phyloP scores from a whole-genome alignment of 495 filamentous ascomycete species.

The Talaromyces liani region DNA sequence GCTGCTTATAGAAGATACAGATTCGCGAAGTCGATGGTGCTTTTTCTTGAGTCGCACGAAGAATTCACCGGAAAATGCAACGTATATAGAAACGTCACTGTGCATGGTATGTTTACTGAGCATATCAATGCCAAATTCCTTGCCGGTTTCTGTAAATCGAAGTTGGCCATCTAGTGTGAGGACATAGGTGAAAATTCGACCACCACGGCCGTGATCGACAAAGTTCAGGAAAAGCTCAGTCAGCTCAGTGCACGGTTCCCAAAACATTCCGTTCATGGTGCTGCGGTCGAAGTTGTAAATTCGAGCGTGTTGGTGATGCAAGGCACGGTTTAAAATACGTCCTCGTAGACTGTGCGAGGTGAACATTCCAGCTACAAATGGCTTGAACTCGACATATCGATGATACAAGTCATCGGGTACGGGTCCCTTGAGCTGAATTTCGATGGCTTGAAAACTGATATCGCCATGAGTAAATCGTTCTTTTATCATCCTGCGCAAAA shows the following conservation, averaged over 20 bases:
- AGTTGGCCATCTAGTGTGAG: slow-evolving; percentile 78
- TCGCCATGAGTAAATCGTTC: neutral
- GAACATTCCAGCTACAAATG: slow-evolving; percentile 87
- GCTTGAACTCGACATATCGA: slow-evolving; percentile 85
- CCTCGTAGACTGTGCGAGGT: slow-evolving; percentile 66
- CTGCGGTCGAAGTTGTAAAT: slow-evolving; percentile 79
- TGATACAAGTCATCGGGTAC: slow-evolving; percentile 75
- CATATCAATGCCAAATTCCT: slow-evolving; percentile 88
- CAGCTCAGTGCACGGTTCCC: slow-evolving; percentile 51
- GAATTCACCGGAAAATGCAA: slow-evolving; percentile 89
- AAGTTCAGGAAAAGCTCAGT: slow-evolving; percentile 76
- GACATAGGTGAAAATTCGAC: slow-evolving; percentile 86
- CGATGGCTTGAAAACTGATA: slow-evolving; percentile 81
- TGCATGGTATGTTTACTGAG: slow-evolving; percentile 95
- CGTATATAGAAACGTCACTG: slow-evolving; percentile 79
- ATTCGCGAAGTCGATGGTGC: slow-evolving; percentile 18
- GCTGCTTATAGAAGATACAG: slow-evolving; percentile 8
- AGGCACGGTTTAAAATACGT: slow-evolving; percentile 67
- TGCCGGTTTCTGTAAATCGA: slow-evolving; percentile 89
- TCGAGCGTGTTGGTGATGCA: slow-evolving; percentile 82
- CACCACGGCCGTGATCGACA: slow-evolving; percentile 75
- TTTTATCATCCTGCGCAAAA: slow-evolving; percentile 5
- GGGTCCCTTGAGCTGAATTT: slow-evolving; percentile 80
- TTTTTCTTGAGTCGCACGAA: slow-evolving; percentile 66
- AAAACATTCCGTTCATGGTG: slow-evolving; percentile 61